phyloP scores from a whole-genome alignment of 2,329 filamentous ascomycete species.

The Cyanodermella asteris region DNA sequence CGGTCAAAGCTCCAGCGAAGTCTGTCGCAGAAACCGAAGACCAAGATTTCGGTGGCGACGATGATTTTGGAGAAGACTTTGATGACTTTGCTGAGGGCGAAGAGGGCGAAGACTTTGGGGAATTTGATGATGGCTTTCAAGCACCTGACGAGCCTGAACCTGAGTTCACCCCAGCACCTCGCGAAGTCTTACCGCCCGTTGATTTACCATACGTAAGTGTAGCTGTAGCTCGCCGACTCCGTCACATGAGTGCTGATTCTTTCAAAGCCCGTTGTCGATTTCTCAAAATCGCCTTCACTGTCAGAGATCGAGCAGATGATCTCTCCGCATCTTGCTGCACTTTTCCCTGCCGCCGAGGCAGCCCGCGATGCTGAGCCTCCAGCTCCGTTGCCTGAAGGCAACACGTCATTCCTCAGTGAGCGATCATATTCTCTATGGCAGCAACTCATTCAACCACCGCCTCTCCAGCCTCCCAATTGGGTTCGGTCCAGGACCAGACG shows the following conservation, averaged over 20 bases:
- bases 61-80: constrained; percentile 42
- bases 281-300: constrained; percentile 28
- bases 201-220: no score
- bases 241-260: background rate
- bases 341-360: constrained; percentile 21
- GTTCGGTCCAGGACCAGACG: constrained; percentile 86
- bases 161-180: no score
- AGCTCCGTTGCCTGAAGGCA: constrained; percentile 18
- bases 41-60: constrained; percentile 39
- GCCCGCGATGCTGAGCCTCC: constrained; percentile 18
- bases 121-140: constrained; percentile 49
- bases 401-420: constrained; percentile 58
- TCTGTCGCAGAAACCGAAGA: constrained; percentile 23
- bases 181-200: no score
- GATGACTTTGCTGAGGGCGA: constrained; percentile 31
- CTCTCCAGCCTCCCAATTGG: constrained; percentile 91
- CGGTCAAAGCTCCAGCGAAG: constrained; percentile 34
- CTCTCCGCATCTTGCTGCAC: constrained; percentile 18
- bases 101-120: constrained; percentile 32
- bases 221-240: no score
- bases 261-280: constrained; percentile 23
- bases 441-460: constrained; percentile 82
- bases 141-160: constrained; percentile 10
- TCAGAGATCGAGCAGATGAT: constrained; percentile 19
- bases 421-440: constrained; percentile 85